These are phyloP conservation scores for Astrothelium macrocarpum DNA, from an alignment of 495 filamentous ascomycete genomes.

Conservation along the genomic window DNA sequence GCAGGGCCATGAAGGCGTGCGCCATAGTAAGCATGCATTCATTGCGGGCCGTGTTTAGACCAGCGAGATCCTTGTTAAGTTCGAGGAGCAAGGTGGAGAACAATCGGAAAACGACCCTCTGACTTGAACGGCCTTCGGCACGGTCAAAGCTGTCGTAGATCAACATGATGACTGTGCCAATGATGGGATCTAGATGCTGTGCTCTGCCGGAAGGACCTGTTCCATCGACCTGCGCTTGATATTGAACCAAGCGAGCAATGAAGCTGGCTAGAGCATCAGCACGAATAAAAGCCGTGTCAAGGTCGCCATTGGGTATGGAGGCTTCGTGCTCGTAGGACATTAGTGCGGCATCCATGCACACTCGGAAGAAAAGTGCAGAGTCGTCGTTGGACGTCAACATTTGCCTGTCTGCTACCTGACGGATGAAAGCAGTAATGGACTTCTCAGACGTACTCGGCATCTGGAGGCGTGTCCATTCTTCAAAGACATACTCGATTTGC, in stretches of 20 bases:
- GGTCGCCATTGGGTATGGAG: constrained; percentile 41
- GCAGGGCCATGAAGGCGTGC: constrained; percentile 61
- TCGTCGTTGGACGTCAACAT: constrained; percentile 64
- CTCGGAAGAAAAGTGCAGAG: constrained; percentile 65
- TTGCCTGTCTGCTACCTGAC: constrained; percentile 65
- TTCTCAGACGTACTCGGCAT: constrained; percentile 62
- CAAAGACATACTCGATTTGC: constrained; percentile 88
- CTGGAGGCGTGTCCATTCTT: constrained; percentile 83
- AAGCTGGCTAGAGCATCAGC: constrained; percentile 86
- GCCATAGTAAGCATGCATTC: constrained; percentile 65
- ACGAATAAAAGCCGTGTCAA: constrained; percentile 62
- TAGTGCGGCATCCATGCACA: constrained; percentile 71
- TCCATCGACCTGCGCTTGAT: constrained; percentile 49
- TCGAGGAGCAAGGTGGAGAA: constrained; percentile 78
- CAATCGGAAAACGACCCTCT: constrained; percentile 83
- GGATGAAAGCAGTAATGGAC: constrained; percentile 64
- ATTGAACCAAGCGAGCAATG: constrained; percentile 59
- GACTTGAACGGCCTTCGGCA: constrained; percentile 71
- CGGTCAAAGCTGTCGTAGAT: constrained; percentile 77
- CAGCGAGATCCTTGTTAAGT: constrained; percentile 29
- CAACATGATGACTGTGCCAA: constrained; percentile 67
- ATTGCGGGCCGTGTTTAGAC: constrained; percentile 30
- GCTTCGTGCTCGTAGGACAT: constrained; percentile 60
- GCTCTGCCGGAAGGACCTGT: constrained; percentile 51
- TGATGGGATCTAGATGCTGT: constrained; percentile 60